Evolutionary conservation across 2,329 filamentous ascomycete species (phyloP).

Genomic region (Tolypocladium tropicale): DNA sequence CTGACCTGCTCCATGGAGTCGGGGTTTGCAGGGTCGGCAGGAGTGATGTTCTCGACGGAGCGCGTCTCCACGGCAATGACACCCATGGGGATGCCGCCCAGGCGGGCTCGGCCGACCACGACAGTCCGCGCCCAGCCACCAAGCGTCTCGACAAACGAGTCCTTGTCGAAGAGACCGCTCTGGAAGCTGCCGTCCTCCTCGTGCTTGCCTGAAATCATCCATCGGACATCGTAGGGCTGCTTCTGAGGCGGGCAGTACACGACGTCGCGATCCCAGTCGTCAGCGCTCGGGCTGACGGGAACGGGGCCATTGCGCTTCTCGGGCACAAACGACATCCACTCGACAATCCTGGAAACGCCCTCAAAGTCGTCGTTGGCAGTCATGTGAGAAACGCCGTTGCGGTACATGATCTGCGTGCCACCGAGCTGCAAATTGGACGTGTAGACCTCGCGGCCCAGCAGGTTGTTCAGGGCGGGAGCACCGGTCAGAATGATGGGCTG

Average conservation of each 20-base stretch:
- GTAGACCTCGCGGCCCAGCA: constrained; percentile 95
- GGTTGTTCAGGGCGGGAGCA: constrained; percentile 94
- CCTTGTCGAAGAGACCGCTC: constrained; percentile 88
- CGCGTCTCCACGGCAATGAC: constrained; percentile 96
- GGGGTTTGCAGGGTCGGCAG: constrained; percentile 93
- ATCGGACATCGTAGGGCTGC: constrained; percentile 84
- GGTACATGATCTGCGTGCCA: constrained; percentile 99
- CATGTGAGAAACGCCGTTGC: constrained; percentile 98
- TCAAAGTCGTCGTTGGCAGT: constrained; percentile 96
- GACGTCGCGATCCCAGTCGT: constrained; percentile 89
- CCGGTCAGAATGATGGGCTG: constrained; percentile 98
- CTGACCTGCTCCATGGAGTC: constrained; percentile 94
- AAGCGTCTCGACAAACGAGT: constrained; percentile 92
- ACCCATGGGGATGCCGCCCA: constrained; percentile 96
- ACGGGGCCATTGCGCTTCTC: constrained; percentile 90
- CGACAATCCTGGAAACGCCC: constrained; percentile 93
- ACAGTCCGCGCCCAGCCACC: constrained; percentile 96
- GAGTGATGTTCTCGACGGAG: constrained; percentile 91
- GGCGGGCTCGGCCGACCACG: constrained; percentile 88
- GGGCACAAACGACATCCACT: constrained; percentile 95
- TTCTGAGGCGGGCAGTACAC: constrained; percentile 72
- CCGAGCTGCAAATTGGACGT: constrained; percentile 98
- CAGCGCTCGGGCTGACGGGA: constrained; percentile 77
- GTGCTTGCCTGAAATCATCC: constrained; percentile 81
- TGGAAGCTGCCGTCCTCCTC: constrained; percentile 63